Evolutionary conservation across 164 flowering plant genomes (phyloP).

Genomic region (Amborella trichopoda): DNA sequence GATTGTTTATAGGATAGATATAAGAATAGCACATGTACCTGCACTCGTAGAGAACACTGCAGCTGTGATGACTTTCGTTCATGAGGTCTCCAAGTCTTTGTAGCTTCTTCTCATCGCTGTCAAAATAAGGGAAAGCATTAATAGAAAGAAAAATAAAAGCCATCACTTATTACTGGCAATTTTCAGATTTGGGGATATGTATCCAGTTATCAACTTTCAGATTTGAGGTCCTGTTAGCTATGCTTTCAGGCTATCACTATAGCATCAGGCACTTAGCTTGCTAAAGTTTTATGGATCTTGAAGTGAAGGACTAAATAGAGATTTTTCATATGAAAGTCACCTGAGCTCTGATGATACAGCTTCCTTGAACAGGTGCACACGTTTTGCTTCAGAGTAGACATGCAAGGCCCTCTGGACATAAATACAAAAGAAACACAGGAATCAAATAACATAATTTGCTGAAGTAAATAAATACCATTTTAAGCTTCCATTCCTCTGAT

Average conservation of each 20-base stretch:
- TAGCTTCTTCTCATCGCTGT: constrained; percentile 76
- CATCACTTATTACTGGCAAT: too few relatives aligned
- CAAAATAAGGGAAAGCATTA: constrained; percentile 11
- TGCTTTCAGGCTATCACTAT: too few relatives aligned
- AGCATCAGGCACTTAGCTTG: too few relatives aligned
- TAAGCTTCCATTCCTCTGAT: too few relatives aligned
- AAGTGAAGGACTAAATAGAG: too few relatives aligned
- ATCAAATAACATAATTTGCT: neutral
- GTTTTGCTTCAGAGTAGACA: constrained; percentile 89
- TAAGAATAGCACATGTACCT: constrained; percentile 26
- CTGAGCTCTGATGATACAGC: constrained; percentile 60
- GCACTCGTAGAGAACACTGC: constrained; percentile 85
- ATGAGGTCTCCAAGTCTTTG: constrained; percentile 86
- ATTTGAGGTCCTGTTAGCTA: too few relatives aligned
- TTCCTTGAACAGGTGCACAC: constrained; percentile 87
- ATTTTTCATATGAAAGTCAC: constrained; percentile 25
- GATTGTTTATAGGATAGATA: neutral
- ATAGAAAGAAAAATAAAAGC: too few relatives aligned
- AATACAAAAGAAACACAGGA: constrained; percentile 1
- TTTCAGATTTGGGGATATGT: too few relatives aligned
- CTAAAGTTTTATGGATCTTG: too few relatives aligned
- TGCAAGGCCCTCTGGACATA: constrained; percentile 79
- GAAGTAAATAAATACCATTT: too few relatives aligned
- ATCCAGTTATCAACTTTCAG: too few relatives aligned
- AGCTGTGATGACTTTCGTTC: constrained; percentile 93